These are phyloP conservation scores for Brassica juncea DNA, from an alignment of 345 rosid genomes.

Conservation along the genomic window DNA sequence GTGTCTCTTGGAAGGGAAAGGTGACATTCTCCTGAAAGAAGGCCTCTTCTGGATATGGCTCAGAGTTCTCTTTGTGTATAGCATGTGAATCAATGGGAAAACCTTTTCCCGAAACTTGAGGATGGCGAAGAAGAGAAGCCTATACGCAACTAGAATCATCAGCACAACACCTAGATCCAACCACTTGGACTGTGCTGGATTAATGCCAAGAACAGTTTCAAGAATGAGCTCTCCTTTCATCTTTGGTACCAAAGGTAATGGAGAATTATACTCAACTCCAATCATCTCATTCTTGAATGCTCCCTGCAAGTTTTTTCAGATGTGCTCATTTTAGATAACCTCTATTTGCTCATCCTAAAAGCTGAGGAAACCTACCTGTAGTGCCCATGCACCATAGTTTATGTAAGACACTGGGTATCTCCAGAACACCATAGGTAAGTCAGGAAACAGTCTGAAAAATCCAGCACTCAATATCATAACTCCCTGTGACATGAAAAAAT, in stretches of 20 bases:
- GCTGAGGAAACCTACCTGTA: slow-evolving; percentile 54
- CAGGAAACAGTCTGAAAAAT: slow-evolving; percentile 67
- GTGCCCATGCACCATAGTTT: slow-evolving; percentile 75
- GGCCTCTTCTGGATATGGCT: slow-evolving; percentile 67
- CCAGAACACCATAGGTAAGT: slow-evolving; percentile 79
- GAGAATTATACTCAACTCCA: slow-evolving; percentile 71
- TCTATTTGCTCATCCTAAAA: background rate
- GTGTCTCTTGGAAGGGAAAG: slow-evolving; percentile 57
- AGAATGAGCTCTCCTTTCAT: slow-evolving; percentile 64
- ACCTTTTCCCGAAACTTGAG: slow-evolving; percentile 81
- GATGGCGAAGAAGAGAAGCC: slow-evolving; percentile 67
- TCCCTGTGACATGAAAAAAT: slow-evolving; percentile 47
- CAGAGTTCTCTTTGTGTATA: slow-evolving; percentile 63
- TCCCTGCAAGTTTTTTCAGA: slow-evolving; percentile 50
- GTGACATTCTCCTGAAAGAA: slow-evolving; percentile 60
- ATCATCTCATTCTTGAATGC: slow-evolving; percentile 82
- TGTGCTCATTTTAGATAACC: slow-evolving; percentile 14
- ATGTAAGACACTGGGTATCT: slow-evolving; percentile 73
- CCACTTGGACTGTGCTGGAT: slow-evolving; percentile 69
- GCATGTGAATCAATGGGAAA: slow-evolving; percentile 55
- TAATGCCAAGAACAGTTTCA: slow-evolving; percentile 53
- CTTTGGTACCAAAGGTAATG: slow-evolving; percentile 55
- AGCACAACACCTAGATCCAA: slow-evolving; percentile 66
- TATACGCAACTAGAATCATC: slow-evolving; percentile 63
- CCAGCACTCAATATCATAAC: slow-evolving; percentile 82